A percentile compares a stretch with the other conserved stretches of the same genome.
Conservation (phyloP, 306 rosid species). For the Macrotyloma uniflorum region DNA sequence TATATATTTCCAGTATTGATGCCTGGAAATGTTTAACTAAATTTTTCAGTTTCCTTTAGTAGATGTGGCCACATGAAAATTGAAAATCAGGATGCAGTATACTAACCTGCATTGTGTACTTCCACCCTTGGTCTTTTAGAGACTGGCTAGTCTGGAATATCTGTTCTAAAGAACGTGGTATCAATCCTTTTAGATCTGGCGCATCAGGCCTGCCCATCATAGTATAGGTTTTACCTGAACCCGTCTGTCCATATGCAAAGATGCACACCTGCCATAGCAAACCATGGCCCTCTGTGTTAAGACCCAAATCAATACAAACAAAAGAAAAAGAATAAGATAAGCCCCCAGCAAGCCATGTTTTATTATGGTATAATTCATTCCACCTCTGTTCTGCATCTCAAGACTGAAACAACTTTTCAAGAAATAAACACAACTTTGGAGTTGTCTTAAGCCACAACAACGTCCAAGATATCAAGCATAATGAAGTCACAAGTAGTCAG, state of each 20-base stretch:
- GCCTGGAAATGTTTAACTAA: slow-evolving; percentile 51
- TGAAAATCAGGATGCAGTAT: slow-evolving; percentile 9
- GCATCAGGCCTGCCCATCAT: slow-evolving; percentile 94
- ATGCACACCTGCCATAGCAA: slow-evolving; percentile 81
- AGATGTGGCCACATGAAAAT: slow-evolving; percentile 16
- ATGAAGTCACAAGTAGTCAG: neutral
- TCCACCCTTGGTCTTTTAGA: slow-evolving; percentile 88
- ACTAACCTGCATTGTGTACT: slow-evolving; percentile 82
- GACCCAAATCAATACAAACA: neutral
- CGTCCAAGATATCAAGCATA: neutral
- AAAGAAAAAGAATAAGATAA: neutral
- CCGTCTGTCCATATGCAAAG: slow-evolving; percentile 97
- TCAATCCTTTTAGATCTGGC: slow-evolving; percentile 81
- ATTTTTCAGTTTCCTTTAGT: slow-evolving; percentile 14
- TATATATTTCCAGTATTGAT: slow-evolving; percentile 88
- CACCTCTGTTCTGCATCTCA: neutral
- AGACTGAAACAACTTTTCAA: neutral
- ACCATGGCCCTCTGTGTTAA: slow-evolving; percentile 23
- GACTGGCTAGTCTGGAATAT: slow-evolving; percentile 82
- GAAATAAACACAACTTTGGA: slow-evolving; percentile 10
- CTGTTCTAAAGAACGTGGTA: slow-evolving; percentile 92
- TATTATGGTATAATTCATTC: neutral
- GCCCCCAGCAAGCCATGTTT: neutral
- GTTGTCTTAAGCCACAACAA: slow-evolving; percentile 1
- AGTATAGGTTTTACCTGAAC: slow-evolving; percentile 91